phyloP scores from a whole-genome alignment of 257 asterid species.

The Solanum neorickii region DNA sequence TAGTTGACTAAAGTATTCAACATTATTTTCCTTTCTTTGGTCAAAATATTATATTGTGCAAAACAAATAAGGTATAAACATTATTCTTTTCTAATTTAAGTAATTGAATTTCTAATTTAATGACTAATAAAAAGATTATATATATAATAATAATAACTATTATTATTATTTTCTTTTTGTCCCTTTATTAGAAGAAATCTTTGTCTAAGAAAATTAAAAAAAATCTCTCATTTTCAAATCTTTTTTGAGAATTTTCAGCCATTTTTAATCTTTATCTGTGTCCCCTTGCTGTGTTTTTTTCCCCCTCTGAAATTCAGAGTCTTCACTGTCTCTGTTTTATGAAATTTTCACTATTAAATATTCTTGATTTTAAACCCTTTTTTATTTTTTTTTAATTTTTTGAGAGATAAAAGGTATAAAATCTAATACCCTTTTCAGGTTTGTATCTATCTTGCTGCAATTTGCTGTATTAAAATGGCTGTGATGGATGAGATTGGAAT shows the following conservation, averaged over 20 bases:
- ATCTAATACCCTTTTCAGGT: not conserved
- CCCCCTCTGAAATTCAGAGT: not conserved
- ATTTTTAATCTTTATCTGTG: not conserved
- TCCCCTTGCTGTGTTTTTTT: not conserved
- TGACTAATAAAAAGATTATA: not conserved
- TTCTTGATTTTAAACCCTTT: not conserved
- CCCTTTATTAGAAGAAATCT: not conserved
- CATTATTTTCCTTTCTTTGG: not conserved
- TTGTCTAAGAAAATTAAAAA: not conserved
- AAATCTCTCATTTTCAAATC: not conserved
- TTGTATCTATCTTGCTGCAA: not conserved
- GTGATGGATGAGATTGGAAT: constrained; percentile 27
- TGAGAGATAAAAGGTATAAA: not conserved
- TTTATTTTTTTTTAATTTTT: too few relatives aligned
- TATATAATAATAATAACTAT: too few relatives aligned
- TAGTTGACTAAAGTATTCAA: not conserved
- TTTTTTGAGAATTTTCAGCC: not conserved
- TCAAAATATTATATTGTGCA: not conserved
- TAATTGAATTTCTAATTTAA: not conserved
- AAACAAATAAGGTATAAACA: not conserved
- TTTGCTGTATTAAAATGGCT: not conserved
- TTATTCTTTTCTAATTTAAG: not conserved
- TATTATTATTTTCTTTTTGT: not conserved
- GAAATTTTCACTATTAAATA: not conserved
- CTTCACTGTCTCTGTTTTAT: not conserved